Evolutionary conservation across 2,329 filamentous ascomycete genomes (phyloP).

Genomic region (Emergomyces orientalis): DNA sequence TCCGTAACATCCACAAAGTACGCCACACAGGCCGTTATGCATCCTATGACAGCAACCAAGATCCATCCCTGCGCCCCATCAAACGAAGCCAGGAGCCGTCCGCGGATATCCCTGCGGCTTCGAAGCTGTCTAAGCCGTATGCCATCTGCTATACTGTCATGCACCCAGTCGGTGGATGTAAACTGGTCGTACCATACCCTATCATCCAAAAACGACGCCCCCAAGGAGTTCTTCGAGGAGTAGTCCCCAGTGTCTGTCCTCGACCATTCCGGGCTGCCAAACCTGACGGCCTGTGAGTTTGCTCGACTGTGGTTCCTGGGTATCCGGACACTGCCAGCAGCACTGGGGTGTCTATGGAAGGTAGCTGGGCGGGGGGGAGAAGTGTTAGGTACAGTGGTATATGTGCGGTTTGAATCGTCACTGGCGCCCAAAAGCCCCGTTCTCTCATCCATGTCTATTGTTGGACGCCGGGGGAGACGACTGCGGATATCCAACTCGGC

Average conservation of each 20-base stretch:
- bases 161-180: constrained; percentile 95
- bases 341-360: constrained; percentile 27
- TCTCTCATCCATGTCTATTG: constrained; percentile 22
- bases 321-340: constrained; percentile 30
- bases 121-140: constrained; percentile 78
- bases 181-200: constrained; percentile 98
- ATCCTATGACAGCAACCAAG: constrained; percentile 78
- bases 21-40: constrained; percentile 72
- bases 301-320: constrained; percentile 41
- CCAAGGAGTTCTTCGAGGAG: constrained; percentile 38
- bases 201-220: constrained; percentile 64
- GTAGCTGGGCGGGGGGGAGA: constrained; percentile 23
- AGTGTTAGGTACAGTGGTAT: constrained; percentile 27
- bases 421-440: constrained; percentile 27
- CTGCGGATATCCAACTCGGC: constrained; percentile 13
- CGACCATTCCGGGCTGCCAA: constrained; percentile 60
- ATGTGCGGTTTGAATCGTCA: constrained; percentile 23
- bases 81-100: constrained; percentile 64
- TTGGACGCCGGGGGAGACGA: constrained; percentile 10
- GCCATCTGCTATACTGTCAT: constrained; percentile 91
- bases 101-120: constrained; percentile 71
- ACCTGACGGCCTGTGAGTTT: constrained; percentile 44
- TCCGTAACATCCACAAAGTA: constrained; percentile 87
- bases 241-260: constrained; percentile 49
- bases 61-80: constrained; percentile 93